A percentile compares a stretch with the other conserved stretches of the same genome.
Evolutionary conservation across 2,329 filamentous ascomycete genomes (phyloP).

Genomic region (Leptographium flavum): DNA sequence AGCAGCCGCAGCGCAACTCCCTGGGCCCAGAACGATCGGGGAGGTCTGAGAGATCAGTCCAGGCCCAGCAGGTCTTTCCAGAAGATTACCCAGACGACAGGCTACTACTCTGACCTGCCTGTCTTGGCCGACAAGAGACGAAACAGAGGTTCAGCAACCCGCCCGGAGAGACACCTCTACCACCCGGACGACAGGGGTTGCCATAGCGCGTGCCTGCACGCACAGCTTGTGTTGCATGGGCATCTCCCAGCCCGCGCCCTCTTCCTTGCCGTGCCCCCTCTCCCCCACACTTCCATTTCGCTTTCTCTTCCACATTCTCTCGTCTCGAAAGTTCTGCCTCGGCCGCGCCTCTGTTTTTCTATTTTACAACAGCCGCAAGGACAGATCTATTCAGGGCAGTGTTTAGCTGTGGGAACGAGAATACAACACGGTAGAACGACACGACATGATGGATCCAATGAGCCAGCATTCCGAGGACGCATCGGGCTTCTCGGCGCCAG

Average conservation of each 20-base stretch:
- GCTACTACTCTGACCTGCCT: too few relatives aligned
- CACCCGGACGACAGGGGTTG: background rate
- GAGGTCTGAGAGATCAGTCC: too few relatives aligned
- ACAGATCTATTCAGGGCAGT: too few relatives aligned
- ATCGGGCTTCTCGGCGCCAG: background rate
- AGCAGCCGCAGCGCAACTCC: background rate
- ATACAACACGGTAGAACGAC: too few relatives aligned
- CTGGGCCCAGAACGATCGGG: background rate
- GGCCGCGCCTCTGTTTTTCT: too few relatives aligned
- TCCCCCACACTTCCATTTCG: background rate
- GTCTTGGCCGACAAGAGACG: background rate
- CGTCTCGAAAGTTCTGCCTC: too few relatives aligned
- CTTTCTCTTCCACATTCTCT: background rate
- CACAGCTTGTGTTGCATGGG: background rate
- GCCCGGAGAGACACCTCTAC: background rate
- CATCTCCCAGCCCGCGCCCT: background rate
- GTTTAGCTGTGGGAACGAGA: too few relatives aligned
- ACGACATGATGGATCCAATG: too few relatives aligned
- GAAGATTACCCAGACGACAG: too few relatives aligned
- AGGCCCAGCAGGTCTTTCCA: too few relatives aligned
- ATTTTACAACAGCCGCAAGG: too few relatives aligned
- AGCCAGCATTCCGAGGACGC: background rate
- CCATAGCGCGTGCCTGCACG: background rate
- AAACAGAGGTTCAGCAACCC: background rate
- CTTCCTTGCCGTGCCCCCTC: background rate